A percentile compares a stretch with the other conserved stretches of the same genome.
phyloP scores from a whole-genome alignment of 169 alveolate species.

The Cryptosporidium baileyi region DNA sequence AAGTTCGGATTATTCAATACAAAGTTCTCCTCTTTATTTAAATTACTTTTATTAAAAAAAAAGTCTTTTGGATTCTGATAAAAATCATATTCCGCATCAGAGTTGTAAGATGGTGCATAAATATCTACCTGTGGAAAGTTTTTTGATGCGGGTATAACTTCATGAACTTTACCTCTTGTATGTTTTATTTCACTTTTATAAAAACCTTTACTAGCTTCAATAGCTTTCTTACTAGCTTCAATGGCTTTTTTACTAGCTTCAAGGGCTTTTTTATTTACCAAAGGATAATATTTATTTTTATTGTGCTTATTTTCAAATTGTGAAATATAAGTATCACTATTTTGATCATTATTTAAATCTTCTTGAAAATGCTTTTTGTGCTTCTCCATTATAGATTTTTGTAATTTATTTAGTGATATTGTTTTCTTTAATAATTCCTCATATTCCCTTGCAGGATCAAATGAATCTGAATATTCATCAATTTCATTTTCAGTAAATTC shows the following conservation, averaged over 20 bases:
- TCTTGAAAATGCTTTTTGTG: not conserved
- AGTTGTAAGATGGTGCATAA: slow-evolving; percentile 57
- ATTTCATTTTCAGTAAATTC: not conserved
- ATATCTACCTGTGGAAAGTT: slow-evolving; percentile 61
- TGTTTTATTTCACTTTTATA: slow-evolving; percentile 22
- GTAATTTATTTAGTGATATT: slow-evolving; percentile 40
- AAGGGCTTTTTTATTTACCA: slow-evolving; percentile 36
- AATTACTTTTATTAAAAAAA: slow-evolving; percentile 2
- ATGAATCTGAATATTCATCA: not conserved
- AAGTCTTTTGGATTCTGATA: slow-evolving; percentile 14
- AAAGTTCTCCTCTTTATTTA: not conserved
- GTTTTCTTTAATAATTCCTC: slow-evolving; percentile 37
- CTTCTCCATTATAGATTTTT: slow-evolving; percentile 27
- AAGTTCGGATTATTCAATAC: not conserved
- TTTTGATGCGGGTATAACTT: slow-evolving; percentile 35
- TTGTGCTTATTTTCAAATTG: not conserved
- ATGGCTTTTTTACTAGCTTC: slow-evolving; percentile 45
- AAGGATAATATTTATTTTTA: not conserved
- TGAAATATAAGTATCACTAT: not conserved
- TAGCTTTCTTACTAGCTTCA: slow-evolving; percentile 36
- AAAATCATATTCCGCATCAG: slow-evolving; percentile 39
- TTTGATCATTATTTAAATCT: not conserved
- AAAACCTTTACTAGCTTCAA: slow-evolving; percentile 28
- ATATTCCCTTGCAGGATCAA: slow-evolving; percentile 29
- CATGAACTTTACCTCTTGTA: slow-evolving; percentile 48